Evolutionary conservation across 176 grass and related monocot genomes (phyloP), one percentile per base, ranked within the genome.

Genomic region (Themeda triandra): DNA sequence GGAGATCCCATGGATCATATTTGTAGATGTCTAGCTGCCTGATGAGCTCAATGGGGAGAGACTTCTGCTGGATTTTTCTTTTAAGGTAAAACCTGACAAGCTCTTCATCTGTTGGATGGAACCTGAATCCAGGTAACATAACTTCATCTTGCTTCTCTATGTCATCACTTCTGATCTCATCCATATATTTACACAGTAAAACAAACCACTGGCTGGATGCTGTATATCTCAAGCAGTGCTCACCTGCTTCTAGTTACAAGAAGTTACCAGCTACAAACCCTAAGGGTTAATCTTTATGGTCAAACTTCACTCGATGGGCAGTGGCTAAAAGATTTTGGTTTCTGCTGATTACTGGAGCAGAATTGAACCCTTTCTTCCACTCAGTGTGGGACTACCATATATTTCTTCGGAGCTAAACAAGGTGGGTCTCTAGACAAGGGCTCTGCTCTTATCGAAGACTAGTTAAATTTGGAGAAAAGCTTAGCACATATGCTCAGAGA

Each of bases 1-100:
- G 93, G 88, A 99, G 93, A 94, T 99, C 96, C 93, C 96, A 96
- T 92, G 96, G 93, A 92, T 99, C 96, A 80, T 94, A 94, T 78
- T 99, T 99, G 91, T 99, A 99, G 86, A 96, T 99, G 71, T 99
- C 96, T 13, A 99, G 91, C 81, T 99, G 93, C 86, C 93, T 91
- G 53, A 99, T 99, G 54, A 99, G 96, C 86, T 99, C 96, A 84
- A 99, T 94, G 24, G 91, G 91, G 48, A 99, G 93, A 84, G 91
- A 86, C 70, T 92, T 92, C 79, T 96, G 93, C 83, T 96, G 96
- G 49, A 99, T 90, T 80, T 99, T 96, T 58, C 96, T 96, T 81
- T 91, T 96, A 72, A 99, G 83, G 86, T 99, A 99, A 83, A 99
- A 99, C 77, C 88, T 86, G 48, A 99, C 91, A 14, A 99, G 91